Conservation (phyloP, 306 rosid genomes). For the barrel medic (Medicago truncatula) region DNA sequence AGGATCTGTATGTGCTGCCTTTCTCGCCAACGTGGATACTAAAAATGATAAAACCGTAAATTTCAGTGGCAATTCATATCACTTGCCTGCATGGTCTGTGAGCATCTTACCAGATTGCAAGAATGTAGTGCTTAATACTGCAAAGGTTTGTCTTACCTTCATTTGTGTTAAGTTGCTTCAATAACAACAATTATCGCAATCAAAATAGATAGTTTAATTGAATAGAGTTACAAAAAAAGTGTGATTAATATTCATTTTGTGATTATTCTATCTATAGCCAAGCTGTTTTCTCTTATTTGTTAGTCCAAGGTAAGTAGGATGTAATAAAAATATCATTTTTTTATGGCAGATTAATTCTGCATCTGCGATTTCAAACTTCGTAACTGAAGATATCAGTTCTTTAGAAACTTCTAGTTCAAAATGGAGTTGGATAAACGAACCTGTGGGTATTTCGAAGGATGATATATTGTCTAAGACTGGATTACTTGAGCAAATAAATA, state of each 20-base stretch:
- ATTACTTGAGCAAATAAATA: slow-evolving; percentile 88
- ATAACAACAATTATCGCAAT: slow-evolving; percentile 17
- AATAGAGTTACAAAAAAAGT: not conserved
- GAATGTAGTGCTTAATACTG: slow-evolving; percentile 89
- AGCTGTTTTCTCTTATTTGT: slow-evolving; percentile 18
- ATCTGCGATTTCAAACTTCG: slow-evolving; percentile 68
- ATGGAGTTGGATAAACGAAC: slow-evolving; percentile 95
- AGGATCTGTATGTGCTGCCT: slow-evolving; percentile 81
- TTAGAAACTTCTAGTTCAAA: slow-evolving; percentile 60
- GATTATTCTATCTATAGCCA: not conserved
- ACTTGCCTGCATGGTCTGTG: slow-evolving; percentile 98
- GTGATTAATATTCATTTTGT: slow-evolving; percentile 9
- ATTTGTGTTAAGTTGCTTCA: slow-evolving; percentile 28
- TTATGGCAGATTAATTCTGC: slow-evolving; percentile 78
- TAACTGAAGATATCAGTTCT: slow-evolving; percentile 55
- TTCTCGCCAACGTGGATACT: slow-evolving; percentile 79
- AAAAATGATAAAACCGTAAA: slow-evolving; percentile 72
- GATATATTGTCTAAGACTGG: slow-evolving; percentile 68
- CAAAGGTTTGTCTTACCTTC: slow-evolving; percentile 73
- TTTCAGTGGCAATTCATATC: slow-evolving; percentile 80
- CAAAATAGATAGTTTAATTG: slow-evolving; percentile 26
- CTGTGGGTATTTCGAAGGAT: slow-evolving; percentile 79
- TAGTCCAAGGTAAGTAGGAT: slow-evolving; percentile 7
- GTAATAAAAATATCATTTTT: slow-evolving; percentile 32
- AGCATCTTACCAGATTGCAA: slow-evolving; percentile 99